Conservation (phyloP, 345 rosid species). For the Dovyalis caffra region DNA sequence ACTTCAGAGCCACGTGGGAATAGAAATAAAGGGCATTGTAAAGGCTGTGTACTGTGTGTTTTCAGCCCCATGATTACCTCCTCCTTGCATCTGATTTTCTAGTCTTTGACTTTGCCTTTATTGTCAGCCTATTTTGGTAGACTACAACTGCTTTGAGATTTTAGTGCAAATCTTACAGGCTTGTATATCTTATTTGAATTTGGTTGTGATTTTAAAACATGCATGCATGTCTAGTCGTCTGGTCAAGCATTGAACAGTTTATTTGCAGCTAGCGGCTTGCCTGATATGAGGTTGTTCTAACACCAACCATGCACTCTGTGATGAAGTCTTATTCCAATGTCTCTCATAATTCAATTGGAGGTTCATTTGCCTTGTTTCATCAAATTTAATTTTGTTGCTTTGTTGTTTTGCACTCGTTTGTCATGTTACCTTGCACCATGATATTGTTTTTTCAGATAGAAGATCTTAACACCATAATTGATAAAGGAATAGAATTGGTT, state of each 20-base stretch:
- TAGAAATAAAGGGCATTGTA: conserved; percentile 1
- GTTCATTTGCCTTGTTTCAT: neutral
- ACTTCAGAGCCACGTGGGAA: neutral
- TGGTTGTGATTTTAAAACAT: neutral
- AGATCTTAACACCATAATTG: neutral
- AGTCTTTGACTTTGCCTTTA: neutral
- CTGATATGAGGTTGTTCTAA: neutral
- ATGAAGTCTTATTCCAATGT: neutral
- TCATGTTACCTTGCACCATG: neutral
- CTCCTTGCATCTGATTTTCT: neutral
- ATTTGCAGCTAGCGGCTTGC: neutral
- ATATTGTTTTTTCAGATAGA: neutral
- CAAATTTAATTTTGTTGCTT: neutral
- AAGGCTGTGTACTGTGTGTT: neutral
- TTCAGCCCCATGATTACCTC: neutral
- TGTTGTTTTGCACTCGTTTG: neutral
- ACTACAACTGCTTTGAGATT: neutral
- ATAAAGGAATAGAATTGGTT: conserved; percentile 4
- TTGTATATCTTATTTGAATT: neutral
- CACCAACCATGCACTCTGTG: neutral
- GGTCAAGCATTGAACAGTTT: neutral
- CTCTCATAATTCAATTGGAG: neutral
- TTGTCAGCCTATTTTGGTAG: neutral
- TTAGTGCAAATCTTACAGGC: neutral
- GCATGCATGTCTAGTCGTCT: neutral